phyloP scores from a whole-genome alignment of 2,329 filamentous ascomycete species.

The Pseudopyrenochaeta lycopersici region DNA sequence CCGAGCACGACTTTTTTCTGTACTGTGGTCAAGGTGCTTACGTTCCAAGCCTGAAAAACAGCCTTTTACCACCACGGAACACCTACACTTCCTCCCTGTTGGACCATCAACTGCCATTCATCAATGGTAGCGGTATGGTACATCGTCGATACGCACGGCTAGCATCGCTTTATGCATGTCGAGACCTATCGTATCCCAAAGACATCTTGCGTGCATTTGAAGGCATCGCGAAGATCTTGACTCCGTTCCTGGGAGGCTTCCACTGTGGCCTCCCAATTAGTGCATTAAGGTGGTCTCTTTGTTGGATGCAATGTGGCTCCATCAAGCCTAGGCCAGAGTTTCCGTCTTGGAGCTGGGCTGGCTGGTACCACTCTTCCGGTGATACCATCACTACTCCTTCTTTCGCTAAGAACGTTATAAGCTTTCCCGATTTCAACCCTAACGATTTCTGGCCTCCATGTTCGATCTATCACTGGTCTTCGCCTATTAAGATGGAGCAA shows the following conservation, averaged over 20 bases:
- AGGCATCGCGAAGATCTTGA: background rate
- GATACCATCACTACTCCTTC: background rate
- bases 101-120: background rate
- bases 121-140: background rate
- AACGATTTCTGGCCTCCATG: background rate
- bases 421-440: background rate
- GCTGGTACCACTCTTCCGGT: background rate
- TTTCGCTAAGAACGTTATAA: background rate
- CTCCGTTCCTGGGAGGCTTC: background rate
- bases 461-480: background rate
- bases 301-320: background rate
- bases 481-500: background rate
- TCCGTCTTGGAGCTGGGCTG: background rate
- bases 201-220: background rate
- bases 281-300: background rate
- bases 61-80: background rate
- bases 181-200: background rate
- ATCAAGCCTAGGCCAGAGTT: background rate
- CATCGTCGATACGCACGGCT: background rate
- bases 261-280: background rate
- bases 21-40: background rate
- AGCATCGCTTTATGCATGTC: background rate
- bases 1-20: background rate
- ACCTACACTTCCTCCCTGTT: background rate
- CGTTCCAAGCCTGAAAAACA: background rate